Conservation (phyloP, 2,329 filamentous ascomycete genomes). For the Arthrobotrys sinensis region DNA sequence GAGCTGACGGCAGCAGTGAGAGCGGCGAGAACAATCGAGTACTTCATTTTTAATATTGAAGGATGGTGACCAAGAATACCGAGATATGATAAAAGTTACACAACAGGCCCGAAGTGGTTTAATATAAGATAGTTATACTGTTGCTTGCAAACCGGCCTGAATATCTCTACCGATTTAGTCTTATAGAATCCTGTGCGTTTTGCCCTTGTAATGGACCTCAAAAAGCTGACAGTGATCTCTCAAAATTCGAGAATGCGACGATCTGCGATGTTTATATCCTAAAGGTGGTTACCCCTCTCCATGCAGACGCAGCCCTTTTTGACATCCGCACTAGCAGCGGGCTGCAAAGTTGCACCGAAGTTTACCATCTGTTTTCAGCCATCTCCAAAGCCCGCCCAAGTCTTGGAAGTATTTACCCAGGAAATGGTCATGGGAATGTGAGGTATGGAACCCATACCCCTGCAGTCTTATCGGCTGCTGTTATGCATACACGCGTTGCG, state of each 20-base stretch:
- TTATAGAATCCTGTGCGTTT: neutral
- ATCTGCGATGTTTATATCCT: conserved; percentile 49
- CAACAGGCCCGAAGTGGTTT: neutral
- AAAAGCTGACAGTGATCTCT: neutral
- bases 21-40: conserved; percentile 38
- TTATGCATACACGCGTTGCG: conserved; percentile 34
- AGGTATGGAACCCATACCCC: conserved; percentile 29
- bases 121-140: conserved; percentile 8
- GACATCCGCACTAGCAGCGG: conserved; percentile 10
- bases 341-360: conserved; percentile 25
- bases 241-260: conserved; percentile 30
- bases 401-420: conserved; percentile 23
- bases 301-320: conserved; percentile 13
- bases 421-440: conserved; percentile 33
- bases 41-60: conserved; percentile 42
- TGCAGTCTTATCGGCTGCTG: conserved; percentile 25
- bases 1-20: conserved; percentile 43
- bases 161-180: neutral
- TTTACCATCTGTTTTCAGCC: conserved; percentile 25
- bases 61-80: neutral
- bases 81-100: neutral
- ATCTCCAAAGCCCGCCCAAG: conserved; percentile 10
- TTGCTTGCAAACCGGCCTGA: no score
- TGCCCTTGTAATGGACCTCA: conserved; percentile 1
- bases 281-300: conserved; percentile 6